phyloP scores from a whole-genome alignment of 139 green algal genomes.

The Chlamydomonas eustigma region DNA sequence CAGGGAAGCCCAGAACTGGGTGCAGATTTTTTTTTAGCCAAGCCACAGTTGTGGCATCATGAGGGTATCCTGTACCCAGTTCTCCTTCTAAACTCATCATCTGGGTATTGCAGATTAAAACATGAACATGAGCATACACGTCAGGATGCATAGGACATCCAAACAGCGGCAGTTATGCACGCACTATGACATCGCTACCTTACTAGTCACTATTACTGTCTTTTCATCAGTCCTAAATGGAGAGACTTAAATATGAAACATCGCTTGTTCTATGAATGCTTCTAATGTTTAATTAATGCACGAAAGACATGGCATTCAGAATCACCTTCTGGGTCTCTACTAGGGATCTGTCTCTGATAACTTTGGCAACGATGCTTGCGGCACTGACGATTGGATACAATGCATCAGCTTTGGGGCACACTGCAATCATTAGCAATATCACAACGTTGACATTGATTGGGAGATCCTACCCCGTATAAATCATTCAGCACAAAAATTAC shows the following conservation, averaged over 20 bases:
- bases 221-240: background rate
- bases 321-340: constrained; percentile 5
- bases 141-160: no score
- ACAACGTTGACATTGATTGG: no score
- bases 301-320: background rate
- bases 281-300: background rate
- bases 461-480: no score
- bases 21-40: constrained; percentile 61
- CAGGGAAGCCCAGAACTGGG: constrained; percentile 6
- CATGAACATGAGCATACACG: background rate
- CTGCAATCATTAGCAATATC: constrained; percentile 20
- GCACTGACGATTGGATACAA: constrained; percentile 89
- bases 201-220: no score
- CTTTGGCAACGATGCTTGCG: constrained; percentile 93
- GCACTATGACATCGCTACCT: no score
- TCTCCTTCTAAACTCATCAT: constrained; percentile 10
- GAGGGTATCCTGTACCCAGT: constrained; percentile 67
- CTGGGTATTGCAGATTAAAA: background rate
- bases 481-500: no score
- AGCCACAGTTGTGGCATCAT: constrained; percentile 70
- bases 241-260: background rate
- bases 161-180: no score
- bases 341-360: constrained; percentile 45
- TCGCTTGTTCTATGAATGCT: background rate
- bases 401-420: constrained; percentile 85